Percentiles rank a stretch among this genome's conserved stretches.
These are phyloP conservation scores for Pythium oligandrum DNA, from an alignment of 352 stramenopile genomes.

Conservation along the genomic window DNA sequence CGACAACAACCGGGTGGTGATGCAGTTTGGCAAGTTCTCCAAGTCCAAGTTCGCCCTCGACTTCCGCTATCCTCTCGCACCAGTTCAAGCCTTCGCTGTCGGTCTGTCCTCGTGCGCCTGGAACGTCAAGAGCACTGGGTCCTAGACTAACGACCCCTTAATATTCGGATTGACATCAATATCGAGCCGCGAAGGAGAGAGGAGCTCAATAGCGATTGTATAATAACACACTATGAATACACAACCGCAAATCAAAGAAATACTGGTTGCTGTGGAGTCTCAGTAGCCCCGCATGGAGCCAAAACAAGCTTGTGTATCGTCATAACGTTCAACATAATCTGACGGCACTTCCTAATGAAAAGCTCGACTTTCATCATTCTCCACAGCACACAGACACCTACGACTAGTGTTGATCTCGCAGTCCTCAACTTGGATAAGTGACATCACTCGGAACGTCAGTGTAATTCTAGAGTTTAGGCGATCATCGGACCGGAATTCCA, in stretches of 20 bases:
- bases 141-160: not conserved
- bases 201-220: not conserved
- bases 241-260: not conserved
- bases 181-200: not conserved
- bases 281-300: slow-evolving; percentile 25
- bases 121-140: slow-evolving; percentile 47
- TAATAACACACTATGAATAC: too few species aligned
- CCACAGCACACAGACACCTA: slow-evolving; percentile 13
- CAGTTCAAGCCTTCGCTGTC: slow-evolving; percentile 85
- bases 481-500: not conserved
- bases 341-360: slow-evolving; percentile 71
- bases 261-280: slow-evolving; percentile 31
- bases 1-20: slow-evolving; percentile 45
- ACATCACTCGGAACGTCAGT: slow-evolving; percentile 53
- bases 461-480: slow-evolving; percentile 65
- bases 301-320: slow-evolving; percentile 45
- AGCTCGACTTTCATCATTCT: slow-evolving; percentile 66
- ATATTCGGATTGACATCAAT: not conserved
- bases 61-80: slow-evolving; percentile 80
- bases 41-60: slow-evolving; percentile 86
- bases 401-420: slow-evolving; percentile 2
- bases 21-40: slow-evolving; percentile 88
- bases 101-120: slow-evolving; percentile 80
- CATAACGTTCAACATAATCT: slow-evolving; percentile 75
- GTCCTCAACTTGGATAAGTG: slow-evolving; percentile 51